Evolutionary conservation across 805 yeast genomes (phyloP).

Genomic region (Torulaspora delbrueckii): DNA sequence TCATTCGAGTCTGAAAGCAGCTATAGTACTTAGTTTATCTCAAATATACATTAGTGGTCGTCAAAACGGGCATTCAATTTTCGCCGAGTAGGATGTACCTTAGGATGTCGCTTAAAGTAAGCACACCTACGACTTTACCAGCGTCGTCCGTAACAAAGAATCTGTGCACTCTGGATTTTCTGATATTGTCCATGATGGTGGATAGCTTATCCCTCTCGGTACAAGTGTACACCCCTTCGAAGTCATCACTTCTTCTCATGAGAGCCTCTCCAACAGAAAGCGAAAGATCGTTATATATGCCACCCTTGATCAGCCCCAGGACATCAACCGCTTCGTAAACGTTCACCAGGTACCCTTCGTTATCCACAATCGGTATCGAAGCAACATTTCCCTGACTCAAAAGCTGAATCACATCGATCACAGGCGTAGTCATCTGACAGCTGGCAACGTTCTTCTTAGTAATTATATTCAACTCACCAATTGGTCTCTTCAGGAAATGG

Average conservation of each 20-base stretch:
- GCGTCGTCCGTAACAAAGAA: conserved; percentile 85
- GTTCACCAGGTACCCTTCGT: conserved; percentile 57
- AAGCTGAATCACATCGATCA: conserved; percentile 83
- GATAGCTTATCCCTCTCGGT: conserved; percentile 80
- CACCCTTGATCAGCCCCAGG: conserved; percentile 86
- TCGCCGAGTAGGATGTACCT: conserved; percentile 72
- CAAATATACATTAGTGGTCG: background rate
- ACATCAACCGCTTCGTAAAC: conserved; percentile 97
- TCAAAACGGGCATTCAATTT: conserved; percentile 10
- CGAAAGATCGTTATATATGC: conserved; percentile 84
- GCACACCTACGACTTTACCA: conserved; percentile 73
- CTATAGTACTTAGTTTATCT: background rate
- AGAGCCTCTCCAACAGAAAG: conserved; percentile 94
- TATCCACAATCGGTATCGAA: conserved; percentile 90
- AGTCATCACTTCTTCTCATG: conserved; percentile 83
- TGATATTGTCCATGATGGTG: conserved; percentile 86
- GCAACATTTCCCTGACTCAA: conserved; percentile 77
- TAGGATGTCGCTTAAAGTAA: conserved; percentile 87
- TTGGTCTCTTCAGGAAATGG: conserved; percentile 69
- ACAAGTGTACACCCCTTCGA: conserved; percentile 97
- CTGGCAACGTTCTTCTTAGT: conserved; percentile 56
- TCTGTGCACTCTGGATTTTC: conserved; percentile 87
- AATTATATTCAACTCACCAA: conserved; percentile 64
- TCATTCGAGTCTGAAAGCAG: background rate
- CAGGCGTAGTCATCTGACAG: conserved; percentile 87